Conservation (phyloP, 495 filamentous ascomycete genomes). For the Tuber magnatum region DNA sequence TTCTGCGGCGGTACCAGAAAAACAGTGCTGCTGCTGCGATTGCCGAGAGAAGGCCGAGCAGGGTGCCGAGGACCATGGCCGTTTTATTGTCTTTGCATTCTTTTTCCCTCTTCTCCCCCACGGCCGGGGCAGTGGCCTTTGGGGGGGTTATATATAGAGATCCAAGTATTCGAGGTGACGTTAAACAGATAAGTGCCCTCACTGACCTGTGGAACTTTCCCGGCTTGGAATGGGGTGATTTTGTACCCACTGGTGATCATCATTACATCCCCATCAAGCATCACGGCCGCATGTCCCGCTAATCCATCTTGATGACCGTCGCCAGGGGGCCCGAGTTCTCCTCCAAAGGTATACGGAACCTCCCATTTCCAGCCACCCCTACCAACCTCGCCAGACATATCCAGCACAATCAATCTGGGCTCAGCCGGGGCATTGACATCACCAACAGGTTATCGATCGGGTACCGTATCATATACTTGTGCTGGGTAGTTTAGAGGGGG, state of each 20-base stretch:
- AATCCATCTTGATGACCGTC: slow-evolving; percentile 48
- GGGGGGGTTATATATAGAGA: slow-evolving; percentile 57
- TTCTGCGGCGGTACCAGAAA: slow-evolving; percentile 54
- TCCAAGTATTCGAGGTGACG: slow-evolving; percentile 65
- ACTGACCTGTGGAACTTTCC: slow-evolving; percentile 41
- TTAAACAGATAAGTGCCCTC: slow-evolving; percentile 64
- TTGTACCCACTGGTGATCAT: slow-evolving; percentile 76
- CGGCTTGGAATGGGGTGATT: slow-evolving; percentile 51
- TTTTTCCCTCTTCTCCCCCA: slow-evolving; percentile 1
- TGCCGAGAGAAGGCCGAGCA: slow-evolving; percentile 56
- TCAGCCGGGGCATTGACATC: slow-evolving; percentile 63
- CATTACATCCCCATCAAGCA: slow-evolving; percentile 83
- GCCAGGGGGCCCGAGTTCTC: slow-evolving; percentile 40
- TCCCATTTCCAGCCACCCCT: slow-evolving; percentile 69
- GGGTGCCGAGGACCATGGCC: slow-evolving; percentile 71
- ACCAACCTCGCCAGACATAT: slow-evolving; percentile 63
- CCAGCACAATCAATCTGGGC: slow-evolving; percentile 70
- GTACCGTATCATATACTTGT: no score
- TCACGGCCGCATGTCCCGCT: slow-evolving; percentile 75
- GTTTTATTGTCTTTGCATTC: slow-evolving; percentile 38
- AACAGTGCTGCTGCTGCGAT: slow-evolving; percentile 49
- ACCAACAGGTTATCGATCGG: no score
- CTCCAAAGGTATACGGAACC: slow-evolving; percentile 51
- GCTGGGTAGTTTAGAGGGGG: no score
- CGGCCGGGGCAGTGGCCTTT: slow-evolving; percentile 42